Evolutionary conservation across 2,329 filamentous ascomycete genomes (phyloP).

Genomic region (Diaporthe aspalathi): DNA sequence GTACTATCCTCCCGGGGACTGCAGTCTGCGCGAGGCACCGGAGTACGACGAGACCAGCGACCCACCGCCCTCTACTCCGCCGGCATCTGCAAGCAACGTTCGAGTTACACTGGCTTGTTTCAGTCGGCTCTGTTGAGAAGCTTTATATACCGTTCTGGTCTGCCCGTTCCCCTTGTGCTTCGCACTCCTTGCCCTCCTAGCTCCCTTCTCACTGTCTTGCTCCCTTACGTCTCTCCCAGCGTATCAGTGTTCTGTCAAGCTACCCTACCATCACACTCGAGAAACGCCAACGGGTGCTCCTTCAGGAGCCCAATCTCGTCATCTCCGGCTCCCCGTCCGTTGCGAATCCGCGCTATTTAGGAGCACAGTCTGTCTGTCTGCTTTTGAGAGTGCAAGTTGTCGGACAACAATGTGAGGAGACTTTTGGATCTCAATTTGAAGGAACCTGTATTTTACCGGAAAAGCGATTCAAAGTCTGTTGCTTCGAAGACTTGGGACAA

Average conservation of each 20-base stretch:
- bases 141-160: slow-evolving; percentile 40
- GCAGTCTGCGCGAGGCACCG: slow-evolving; percentile 22
- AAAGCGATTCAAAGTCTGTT: not conserved
- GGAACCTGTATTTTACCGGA: not conserved
- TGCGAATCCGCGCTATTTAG: slow-evolving; percentile 18
- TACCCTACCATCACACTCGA: slow-evolving; percentile 16
- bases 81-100: slow-evolving; percentile 33
- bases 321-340: not conserved
- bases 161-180: slow-evolving; percentile 33
- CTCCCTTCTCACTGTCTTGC: slow-evolving; percentile 40
- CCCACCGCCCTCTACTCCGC: slow-evolving; percentile 35
- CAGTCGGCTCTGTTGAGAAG: slow-evolving; percentile 36
- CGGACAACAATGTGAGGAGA: slow-evolving; percentile 31
- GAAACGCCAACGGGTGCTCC: not conserved
- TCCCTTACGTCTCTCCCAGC: slow-evolving; percentile 15
- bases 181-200: slow-evolving; percentile 38
- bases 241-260: slow-evolving; percentile 37
- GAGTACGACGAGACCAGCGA: slow-evolving; percentile 40
- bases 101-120: slow-evolving; percentile 41
- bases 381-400: slow-evolving; percentile 7
- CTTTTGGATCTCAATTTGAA: not conserved
- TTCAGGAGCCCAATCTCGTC: not conserved
- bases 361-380: slow-evolving; percentile 7
- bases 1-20: slow-evolving; percentile 5
- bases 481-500: not conserved